phyloP scores from a whole-genome alignment of 2,329 filamentous ascomycete genomes.

The Trichoderma sp. region DNA sequence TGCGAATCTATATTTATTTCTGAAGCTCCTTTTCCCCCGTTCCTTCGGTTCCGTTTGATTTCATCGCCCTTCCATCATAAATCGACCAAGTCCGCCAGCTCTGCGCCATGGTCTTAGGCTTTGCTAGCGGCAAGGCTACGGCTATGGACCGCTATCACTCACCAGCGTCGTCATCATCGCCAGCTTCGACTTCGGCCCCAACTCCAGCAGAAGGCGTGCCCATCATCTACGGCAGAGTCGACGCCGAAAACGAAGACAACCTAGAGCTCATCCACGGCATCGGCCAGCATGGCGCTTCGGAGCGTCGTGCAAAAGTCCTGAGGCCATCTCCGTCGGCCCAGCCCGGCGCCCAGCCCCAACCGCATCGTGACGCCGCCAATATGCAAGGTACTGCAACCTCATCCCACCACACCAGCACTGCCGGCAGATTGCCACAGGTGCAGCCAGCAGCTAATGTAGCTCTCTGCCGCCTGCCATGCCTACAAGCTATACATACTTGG shows the following conservation, averaged over 20 bases:
- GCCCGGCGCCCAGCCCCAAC: slow-evolving; percentile 9
- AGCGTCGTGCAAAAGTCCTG: slow-evolving; percentile 16
- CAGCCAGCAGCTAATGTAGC: background rate
- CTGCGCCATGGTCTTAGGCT: slow-evolving; percentile 13
- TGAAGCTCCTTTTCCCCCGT: background rate
- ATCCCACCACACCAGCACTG: slow-evolving; percentile 13
- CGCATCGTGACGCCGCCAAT: slow-evolving; percentile 15
- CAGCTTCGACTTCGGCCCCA: slow-evolving; percentile 21
- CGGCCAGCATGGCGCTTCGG: slow-evolving; percentile 32
- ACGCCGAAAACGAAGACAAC: slow-evolving; percentile 44
- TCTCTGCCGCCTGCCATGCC: background rate
- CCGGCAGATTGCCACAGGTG: background rate
- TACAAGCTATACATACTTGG: background rate
- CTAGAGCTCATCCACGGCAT: slow-evolving; percentile 39
- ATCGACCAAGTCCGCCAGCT: background rate
- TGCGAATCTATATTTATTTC: background rate
- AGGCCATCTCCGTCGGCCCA: slow-evolving; percentile 12
- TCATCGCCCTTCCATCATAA: background rate
- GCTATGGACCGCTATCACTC: background rate
- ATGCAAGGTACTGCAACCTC: slow-evolving; percentile 26
- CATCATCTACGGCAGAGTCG: slow-evolving; percentile 41
- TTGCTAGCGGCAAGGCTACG: slow-evolving; percentile 17
- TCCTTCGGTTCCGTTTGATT: background rate
- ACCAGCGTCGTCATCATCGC: slow-evolving; percentile 13
- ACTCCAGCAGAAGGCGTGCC: slow-evolving; percentile 32